Evolutionary conservation across 768 basidiomycete species (phyloP).

Genomic region (Lyophyllum decastes): DNA sequence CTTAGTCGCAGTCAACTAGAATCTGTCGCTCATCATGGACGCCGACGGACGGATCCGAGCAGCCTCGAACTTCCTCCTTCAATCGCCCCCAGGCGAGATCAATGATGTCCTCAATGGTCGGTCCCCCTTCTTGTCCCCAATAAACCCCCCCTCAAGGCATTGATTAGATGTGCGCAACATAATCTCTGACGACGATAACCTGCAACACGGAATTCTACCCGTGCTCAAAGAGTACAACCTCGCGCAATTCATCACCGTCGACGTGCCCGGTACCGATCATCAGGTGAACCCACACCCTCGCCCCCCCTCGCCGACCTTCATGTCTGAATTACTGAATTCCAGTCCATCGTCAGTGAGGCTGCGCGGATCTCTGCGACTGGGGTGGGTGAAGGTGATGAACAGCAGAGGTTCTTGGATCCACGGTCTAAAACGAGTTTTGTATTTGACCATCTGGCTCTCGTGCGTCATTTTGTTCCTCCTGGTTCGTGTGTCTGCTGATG

Average conservation of each 20-base stretch:
- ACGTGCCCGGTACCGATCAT: slow-evolving; percentile 76
- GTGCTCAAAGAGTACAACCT: slow-evolving; percentile 85
- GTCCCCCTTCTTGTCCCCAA: slow-evolving; percentile 12
- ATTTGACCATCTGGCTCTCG: slow-evolving; percentile 86
- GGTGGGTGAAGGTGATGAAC: not conserved
- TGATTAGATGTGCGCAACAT: slow-evolving; percentile 84
- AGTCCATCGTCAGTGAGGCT: slow-evolving; percentile 80
- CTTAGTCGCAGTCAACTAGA: not conserved
- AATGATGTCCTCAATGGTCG: slow-evolving; percentile 93
- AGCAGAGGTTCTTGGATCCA: slow-evolving; percentile 76
- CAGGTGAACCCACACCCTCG: slow-evolving; percentile 52
- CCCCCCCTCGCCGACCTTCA: not conserved
- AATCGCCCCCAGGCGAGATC: slow-evolving; percentile 94
- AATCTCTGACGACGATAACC: slow-evolving; percentile 81
- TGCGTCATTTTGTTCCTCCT: slow-evolving; percentile 32
- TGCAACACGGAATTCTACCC: slow-evolving; percentile 77
- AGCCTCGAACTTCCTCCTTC: slow-evolving; percentile 79
- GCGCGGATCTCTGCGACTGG: not conserved
- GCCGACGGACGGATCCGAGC: slow-evolving; percentile 63
- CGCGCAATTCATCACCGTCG: slow-evolving; percentile 84
- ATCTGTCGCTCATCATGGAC: slow-evolving; percentile 44
- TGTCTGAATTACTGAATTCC: slow-evolving; percentile 7
- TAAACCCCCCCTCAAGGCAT: slow-evolving; percentile 5
- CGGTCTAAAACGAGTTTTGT: slow-evolving; percentile 74
- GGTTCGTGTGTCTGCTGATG: not conserved